Conservation (phyloP, 2,329 filamentous ascomycete species). For the Hypoxylon sp. region DNA sequence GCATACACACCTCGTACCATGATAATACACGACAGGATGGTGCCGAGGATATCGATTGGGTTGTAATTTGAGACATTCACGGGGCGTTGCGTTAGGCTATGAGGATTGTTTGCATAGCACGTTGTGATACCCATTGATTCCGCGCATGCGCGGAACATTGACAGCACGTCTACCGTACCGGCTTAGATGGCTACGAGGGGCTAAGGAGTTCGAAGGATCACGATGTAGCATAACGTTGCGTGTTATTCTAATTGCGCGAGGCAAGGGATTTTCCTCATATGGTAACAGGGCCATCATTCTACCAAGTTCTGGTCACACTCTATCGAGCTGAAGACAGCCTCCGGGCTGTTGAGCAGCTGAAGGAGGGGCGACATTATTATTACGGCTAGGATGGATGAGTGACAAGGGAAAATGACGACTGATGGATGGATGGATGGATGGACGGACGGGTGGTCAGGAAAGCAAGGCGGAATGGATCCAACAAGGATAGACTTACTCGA, state of each 20-base stretch:
- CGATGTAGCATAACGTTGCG: constrained; percentile 23
- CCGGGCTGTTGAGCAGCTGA: constrained; percentile 3
- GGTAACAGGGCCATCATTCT: constrained; percentile 5
- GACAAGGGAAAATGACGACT: constrained; percentile 18
- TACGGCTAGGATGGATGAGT: constrained; percentile 12
- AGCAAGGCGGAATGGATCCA: constrained; percentile 39
- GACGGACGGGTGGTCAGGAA: constrained; percentile 38
- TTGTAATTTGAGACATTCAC: constrained; percentile 39
- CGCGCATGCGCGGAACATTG: constrained; percentile 21
- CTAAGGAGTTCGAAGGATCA: constrained; percentile 32
- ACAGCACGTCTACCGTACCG: constrained; percentile 16
- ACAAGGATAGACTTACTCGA: too few species aligned
- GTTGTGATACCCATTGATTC: constrained; percentile 37
- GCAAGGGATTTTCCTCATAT: constrained; percentile 10
- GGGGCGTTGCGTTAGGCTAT: constrained; percentile 38
- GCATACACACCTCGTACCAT: background rate
- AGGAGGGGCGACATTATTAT: constrained; percentile 8
- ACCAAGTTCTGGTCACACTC: constrained; percentile 12
- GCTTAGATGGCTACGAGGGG: constrained; percentile 27
- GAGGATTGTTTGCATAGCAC: constrained; percentile 38
- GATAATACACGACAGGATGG: constrained; percentile 12
- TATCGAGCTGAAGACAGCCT: constrained; percentile 16
- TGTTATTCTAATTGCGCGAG: constrained; percentile 22
- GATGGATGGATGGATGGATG: constrained; percentile 31
- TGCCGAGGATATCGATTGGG: constrained; percentile 25